phyloP scores from a whole-genome alignment of 495 filamentous ascomycete genomes.

The Penicillium macrosclerotiorum region DNA sequence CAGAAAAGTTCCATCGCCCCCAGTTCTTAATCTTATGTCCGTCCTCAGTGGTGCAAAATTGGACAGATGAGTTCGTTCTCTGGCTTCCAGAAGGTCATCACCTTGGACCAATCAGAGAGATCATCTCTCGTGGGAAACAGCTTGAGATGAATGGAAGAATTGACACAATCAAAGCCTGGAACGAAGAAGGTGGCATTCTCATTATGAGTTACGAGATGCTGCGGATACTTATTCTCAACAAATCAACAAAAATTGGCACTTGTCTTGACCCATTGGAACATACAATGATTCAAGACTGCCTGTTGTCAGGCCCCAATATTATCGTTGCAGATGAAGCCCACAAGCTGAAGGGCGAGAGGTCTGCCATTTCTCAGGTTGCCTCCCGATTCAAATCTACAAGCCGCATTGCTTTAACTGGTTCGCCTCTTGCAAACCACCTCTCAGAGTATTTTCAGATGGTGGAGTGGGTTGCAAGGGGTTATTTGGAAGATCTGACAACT shows the following conservation, averaged over 20 bases:
- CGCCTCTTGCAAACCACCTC: conserved; percentile 80
- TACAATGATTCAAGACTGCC: conserved; percentile 35
- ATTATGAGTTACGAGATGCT: conserved; percentile 74
- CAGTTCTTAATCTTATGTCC: conserved; percentile 76
- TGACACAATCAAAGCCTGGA: conserved; percentile 55
- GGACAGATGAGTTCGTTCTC: conserved; percentile 69
- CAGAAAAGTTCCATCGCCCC: conserved; percentile 55
- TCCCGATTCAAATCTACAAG: conserved; percentile 60
- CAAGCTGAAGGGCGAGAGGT: conserved; percentile 61
- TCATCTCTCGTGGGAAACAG: conserved; percentile 32
- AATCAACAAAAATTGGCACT: conserved; percentile 13
- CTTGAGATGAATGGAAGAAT: conserved; percentile 33
- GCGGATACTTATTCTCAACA: conserved; percentile 42
- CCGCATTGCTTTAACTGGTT: conserved; percentile 85
- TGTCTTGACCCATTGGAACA: conserved; percentile 34
- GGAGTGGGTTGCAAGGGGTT: conserved; percentile 81
- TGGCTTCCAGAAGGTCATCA: conserved; percentile 56
- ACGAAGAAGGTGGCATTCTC: conserved; percentile 64
- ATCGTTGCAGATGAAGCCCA: conserved; percentile 92
- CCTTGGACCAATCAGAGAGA: conserved; percentile 53
- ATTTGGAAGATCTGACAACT: conserved; percentile 61
- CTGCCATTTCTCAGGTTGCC: conserved; percentile 52
- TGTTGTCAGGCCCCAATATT: conserved; percentile 64
- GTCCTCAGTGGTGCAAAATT: conserved; percentile 72
- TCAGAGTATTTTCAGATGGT: conserved; percentile 83